Evolutionary conservation across 495 filamentous ascomycete genomes (phyloP), one percentile per base, ranked within the genome.

Genomic region (Bryoglossum gracile): DNA sequence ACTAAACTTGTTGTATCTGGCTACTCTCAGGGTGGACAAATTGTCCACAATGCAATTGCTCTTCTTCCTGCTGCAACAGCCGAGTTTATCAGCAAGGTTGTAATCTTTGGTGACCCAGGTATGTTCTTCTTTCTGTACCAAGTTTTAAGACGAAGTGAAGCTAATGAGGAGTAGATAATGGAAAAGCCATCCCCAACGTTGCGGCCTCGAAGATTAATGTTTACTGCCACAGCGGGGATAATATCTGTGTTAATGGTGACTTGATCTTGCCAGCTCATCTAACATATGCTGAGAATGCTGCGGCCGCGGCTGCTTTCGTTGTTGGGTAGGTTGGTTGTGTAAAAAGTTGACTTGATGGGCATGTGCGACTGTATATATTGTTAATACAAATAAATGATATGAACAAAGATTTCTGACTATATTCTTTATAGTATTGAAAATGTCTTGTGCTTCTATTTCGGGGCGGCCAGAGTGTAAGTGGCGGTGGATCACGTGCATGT

Each of bases 31-130:
- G 76, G 72, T 13, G 67, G 66, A 0, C 70, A 73, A 66, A 61
- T 76, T 11, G 68, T 72, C 2, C 77, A 77, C 62, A 71, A 72
- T 42, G 73, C 73, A 3, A 66, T 67, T 10, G 61, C 35, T 28
- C 57, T 61, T 37, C 57, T 75, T 10, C 55, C 55, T 23, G 50
- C 66, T 0, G 49, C 48, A 10, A 55, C 65, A 44, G 59, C 68
- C 5, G 14, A 44, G 24, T 60, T 58, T 46, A 58, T 68, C 37
- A 59, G 50, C 49, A 55, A 59, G 3, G 60, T 69, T 10, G 75
- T 82, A n/a, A 65, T 79, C 25, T 82, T 82, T 55, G 78, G 78
- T 8, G 78, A 81, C 60, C 78, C 80, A 26, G 62, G 71, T 59
- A 70, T 36, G 39, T 52, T 26, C 10, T 25, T 2, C n/a, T 17